Conservation (phyloP, 2,329 filamentous ascomycete species). For the Pseudophaeomoniella oleicola region DNA sequence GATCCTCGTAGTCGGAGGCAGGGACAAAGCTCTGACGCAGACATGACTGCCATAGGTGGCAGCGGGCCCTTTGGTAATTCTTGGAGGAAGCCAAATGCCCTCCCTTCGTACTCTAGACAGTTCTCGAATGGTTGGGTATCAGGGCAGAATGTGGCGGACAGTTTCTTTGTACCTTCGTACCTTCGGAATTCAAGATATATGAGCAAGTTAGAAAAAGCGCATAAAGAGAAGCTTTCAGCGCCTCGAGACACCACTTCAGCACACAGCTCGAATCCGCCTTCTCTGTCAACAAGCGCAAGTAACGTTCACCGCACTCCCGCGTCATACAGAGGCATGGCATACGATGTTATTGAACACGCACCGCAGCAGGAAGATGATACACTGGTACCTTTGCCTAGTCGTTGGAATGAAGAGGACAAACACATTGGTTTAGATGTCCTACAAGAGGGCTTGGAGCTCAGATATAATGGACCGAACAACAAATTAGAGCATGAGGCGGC, state of each 20-base stretch:
- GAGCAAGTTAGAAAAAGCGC: constrained; percentile 55
- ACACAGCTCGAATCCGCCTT: constrained; percentile 29
- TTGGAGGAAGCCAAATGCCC: constrained; percentile 25
- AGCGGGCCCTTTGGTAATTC: constrained; percentile 19
- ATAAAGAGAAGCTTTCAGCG: constrained; percentile 44
- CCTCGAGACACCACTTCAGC: constrained; percentile 33
- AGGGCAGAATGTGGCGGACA: constrained; percentile 13
- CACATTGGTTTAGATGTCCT: constrained; percentile 58
- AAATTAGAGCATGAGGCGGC: constrained; percentile 60
- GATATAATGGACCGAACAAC: constrained; percentile 41
- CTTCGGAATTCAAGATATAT: constrained; percentile 65
- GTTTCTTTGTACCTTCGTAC: constrained; percentile 76
- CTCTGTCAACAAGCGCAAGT: constrained; percentile 39
- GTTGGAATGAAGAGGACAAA: constrained; percentile 72
- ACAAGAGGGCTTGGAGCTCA: constrained; percentile 58
- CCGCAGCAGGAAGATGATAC: constrained; percentile 46
- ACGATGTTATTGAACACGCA: constrained; percentile 69
- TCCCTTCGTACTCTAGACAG: constrained; percentile 34
- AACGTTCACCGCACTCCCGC: constrained; percentile 43
- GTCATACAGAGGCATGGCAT: constrained; percentile 62
- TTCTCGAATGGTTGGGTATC: constrained; percentile 19
- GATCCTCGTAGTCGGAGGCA: constrained; percentile 12
- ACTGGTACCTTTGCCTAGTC: constrained; percentile 57
- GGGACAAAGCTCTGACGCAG: background rate
- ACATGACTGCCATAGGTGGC: constrained; percentile 26